Base-by-base conservation (phyloP, 2,329 filamentous ascomycete genomes). In the Phaeoacremonium minimum region DNA sequence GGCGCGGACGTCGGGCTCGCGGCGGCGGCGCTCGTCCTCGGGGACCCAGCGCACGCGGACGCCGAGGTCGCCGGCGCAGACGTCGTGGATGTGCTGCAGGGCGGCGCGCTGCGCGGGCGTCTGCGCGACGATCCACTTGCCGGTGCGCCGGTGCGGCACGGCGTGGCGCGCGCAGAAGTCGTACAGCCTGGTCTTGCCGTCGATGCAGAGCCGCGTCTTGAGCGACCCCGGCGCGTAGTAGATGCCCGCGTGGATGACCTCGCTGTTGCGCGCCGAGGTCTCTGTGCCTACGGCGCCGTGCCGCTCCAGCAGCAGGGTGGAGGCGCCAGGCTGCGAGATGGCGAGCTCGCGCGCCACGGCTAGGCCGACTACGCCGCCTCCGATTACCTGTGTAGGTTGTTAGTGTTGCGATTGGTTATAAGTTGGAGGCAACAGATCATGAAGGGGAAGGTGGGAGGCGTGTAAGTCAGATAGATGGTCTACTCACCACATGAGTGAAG, bases 81-180 rank as follows among this genome's bases (percentile, higher is more conserved):
- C 63, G 8, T 53, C 54, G 44, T 74, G 63, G 15, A 84, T 60
- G 15, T 53, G 57, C 46, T 80, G 61, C 3, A 75, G 76, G 30
- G 77, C 78, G n/a, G 66, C 71, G 55, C 77, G 73, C 66, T 97
- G 87, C 32, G 64, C 65, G 2, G 71, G 70, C 35, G 80, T 84
- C 66, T 97, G 93, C 1, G 91, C 91, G 2, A 97, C 86, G 51
- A 97, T 85, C 90, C 91, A 96, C 67, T 96, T 97, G 41, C 89
- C 89, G 16, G 80, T 85, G 55, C 83, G 83, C 36, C 72, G 72
- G 62, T 93, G 76, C 0, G 79, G 78, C 34, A 98, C 84, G 39
- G 62, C 60, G 50, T 86, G 68, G 38, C 65, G 65, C 5, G 66
- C 61, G 66, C 91, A 96, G 29, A 95, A 77, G 4, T 69, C 72